Evolutionary conservation across 495 filamentous ascomycete genomes (phyloP), one percentile per base, ranked within the genome.

Genomic region (Aspergillus cavernicola): DNA sequence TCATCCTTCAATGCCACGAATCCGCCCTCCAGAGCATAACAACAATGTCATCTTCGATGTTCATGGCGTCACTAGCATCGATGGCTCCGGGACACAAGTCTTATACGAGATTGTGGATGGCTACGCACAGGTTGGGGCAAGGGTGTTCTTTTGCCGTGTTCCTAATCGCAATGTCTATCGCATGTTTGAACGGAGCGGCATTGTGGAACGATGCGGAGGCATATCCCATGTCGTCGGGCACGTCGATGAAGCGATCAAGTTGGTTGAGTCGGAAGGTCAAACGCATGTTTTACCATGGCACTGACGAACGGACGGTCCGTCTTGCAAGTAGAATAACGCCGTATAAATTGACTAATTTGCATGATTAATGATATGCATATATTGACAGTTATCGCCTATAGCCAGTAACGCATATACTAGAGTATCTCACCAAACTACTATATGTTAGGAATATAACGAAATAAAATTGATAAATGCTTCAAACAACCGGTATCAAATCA

Each of bases 1-100:
- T 0, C 95, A 97, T 51, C 95, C 95, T 0, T 90, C 90, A 2
- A 73, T 96, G 13, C 92, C 93, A 5, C 77, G 88, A 6, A 75
- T 93, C 26, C 75, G 90, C 10, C 67, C 78, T 15, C 77, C 82
- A 12, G 83, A 88, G 54, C 83, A 88, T 46, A 96, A 95, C 55
- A 79, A 81, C 48, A 96, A 95, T 60, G 78, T 98, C 64, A 92
- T 98, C 51, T 97, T 98, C 63, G 93, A 98, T 66, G 88, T 97
- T 11, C 92, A 97, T 58, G 92, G 93, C 1, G 93, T 98, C 1
- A 93, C 92, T 0, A 83, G 84, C 39, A 83, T 98, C 56, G 93
- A 98, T 65, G 93, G 90, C 16, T 92, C 89, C 0, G 93, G 92
- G 1, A 87, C 89, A 0, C 93, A 97, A 68, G 92, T 97, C 4